phyloP scores from a whole-genome alignment of 1,284 basidiomycete genomes.

The Ustilago shanxiensis region DNA sequence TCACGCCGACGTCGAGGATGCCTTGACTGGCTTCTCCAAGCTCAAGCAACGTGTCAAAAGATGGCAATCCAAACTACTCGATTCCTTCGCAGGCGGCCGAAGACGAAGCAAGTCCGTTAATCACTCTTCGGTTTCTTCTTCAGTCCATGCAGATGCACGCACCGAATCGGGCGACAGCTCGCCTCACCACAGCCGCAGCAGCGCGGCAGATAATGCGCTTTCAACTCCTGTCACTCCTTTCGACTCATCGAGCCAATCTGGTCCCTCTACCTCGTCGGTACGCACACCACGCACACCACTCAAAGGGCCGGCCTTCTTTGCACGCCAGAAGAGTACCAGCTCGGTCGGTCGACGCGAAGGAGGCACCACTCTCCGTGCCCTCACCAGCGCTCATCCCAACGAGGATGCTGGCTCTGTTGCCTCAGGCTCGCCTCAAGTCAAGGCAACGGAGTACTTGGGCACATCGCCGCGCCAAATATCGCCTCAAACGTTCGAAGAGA shows the following conservation, averaged over 20 bases:
- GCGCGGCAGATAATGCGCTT: slow-evolving; percentile 8
- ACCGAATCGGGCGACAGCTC: slow-evolving; percentile 35
- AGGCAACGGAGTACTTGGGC: background rate
- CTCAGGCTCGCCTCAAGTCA: slow-evolving; percentile 16
- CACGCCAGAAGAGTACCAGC: slow-evolving; percentile 36
- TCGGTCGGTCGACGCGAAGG: slow-evolving; percentile 47
- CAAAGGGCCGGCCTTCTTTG: slow-evolving; percentile 45
- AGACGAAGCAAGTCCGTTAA: slow-evolving; percentile 39
- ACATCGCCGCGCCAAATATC: slow-evolving; percentile 9
- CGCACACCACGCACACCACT: slow-evolving; percentile 45
- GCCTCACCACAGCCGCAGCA: slow-evolving; percentile 16
- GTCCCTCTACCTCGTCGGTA: slow-evolving; percentile 22
- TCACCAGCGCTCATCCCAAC: slow-evolving; percentile 21
- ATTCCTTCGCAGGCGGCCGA: slow-evolving; percentile 43
- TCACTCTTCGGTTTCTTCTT: slow-evolving; percentile 36
- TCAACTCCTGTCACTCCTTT: slow-evolving; percentile 30
- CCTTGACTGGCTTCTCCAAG: slow-evolving; percentile 71
- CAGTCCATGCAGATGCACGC: slow-evolving; percentile 21
- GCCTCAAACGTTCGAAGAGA: slow-evolving; percentile 16
- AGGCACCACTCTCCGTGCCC: slow-evolving; percentile 20
- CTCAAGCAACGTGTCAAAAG: slow-evolving; percentile 62
- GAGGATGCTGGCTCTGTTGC: slow-evolving; percentile 20
- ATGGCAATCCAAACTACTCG: slow-evolving; percentile 59
- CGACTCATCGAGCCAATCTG: slow-evolving; percentile 38
- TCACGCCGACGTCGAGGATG: slow-evolving; percentile 83